Evolutionary conservation across 305 asterid species (phyloP), one percentile per base, ranked within the genome.

Genomic region (Fraxinus angustifolia): DNA sequence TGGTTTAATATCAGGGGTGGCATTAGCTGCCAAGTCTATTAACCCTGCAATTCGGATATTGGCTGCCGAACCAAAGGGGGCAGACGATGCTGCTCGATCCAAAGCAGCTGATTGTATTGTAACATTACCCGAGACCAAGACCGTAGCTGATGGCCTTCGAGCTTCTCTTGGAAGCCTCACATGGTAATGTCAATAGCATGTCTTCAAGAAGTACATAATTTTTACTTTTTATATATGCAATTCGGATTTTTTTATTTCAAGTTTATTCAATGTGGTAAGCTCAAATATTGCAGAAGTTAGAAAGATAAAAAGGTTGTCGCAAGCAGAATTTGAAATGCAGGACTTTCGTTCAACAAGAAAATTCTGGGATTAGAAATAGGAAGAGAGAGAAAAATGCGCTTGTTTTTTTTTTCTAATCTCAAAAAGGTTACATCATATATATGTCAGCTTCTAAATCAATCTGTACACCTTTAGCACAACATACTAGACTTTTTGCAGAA

Each of bases 41-140:
- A 92, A 94, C 68, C 99, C 97, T n/a, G 72, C 90, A 60, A 87
- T 93, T 53, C 88, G 86, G 38, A 82, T 95, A 75, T 83, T 95
- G 81, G 98, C 95, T 78, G 99, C 96, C 6, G 97, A 94, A 86
- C 97, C 99, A 8, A 90, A 85, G 82, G 99, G 99, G 71, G 99
- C 99, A 2, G 91, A 92, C 58, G 99, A 95, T 86, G 93, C 97
- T 58, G 95, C 97, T 84, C 94, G 75, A 23, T 93, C 97, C 73
- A 92, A 91, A 81, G 87, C 85, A 71, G 85, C 90, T 26, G 95
- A 97, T 38, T 17, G 82, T 80, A 90, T 94, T 30, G 90, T 93
- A 78, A 91, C 88, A 62, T 80, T 92, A 75, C 83, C 94, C 0
- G 92, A 89, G 79, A 90, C 94, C 77, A 91, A 88, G 21, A 94